phyloP scores from a whole-genome alignment of 441 rosid species.

The Adansonia rubrostipa region DNA sequence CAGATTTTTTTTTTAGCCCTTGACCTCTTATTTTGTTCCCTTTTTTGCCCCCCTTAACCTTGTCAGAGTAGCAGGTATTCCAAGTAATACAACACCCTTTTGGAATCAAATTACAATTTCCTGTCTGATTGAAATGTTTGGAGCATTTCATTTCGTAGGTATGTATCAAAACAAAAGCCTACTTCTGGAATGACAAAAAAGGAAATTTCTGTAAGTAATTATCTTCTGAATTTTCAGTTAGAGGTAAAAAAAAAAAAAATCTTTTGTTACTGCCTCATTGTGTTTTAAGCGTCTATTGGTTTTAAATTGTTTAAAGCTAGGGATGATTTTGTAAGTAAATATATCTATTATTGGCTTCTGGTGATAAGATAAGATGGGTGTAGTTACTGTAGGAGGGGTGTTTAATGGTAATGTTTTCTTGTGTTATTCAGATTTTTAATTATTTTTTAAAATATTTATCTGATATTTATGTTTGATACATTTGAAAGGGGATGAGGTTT shows the following conservation, averaged over 20 bases:
- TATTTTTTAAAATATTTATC: too few species aligned
- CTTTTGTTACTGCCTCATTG: not conserved
- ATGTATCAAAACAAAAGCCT: constrained; percentile 31
- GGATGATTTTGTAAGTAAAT: not conserved
- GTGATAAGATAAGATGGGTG: too few species aligned
- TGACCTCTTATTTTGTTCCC: not conserved
- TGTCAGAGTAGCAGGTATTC: constrained; percentile 43
- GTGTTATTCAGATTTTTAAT: too few species aligned
- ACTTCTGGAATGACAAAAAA: constrained; percentile 26
- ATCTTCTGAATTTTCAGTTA: constrained; percentile 31
- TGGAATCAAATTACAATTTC: constrained; percentile 34
- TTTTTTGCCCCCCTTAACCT: constrained; percentile 23
- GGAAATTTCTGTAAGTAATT: constrained; percentile 58
- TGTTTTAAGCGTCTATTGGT: not conserved
- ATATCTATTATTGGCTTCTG: not conserved
- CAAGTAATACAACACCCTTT: constrained; percentile 40
- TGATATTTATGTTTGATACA: too few species aligned
- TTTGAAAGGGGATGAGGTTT: too few species aligned
- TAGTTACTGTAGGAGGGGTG: too few species aligned
- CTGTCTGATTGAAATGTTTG: constrained; percentile 34
- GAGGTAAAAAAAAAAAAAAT: not conserved
- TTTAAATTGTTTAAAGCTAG: constrained; percentile 9
- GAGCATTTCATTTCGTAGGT: constrained; percentile 33
- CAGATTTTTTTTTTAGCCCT: constrained; percentile 37
- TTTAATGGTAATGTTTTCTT: too few species aligned